Evolutionary conservation across 2,329 filamentous ascomycete genomes (phyloP).

Genomic region (Talaromyces sp.): DNA sequence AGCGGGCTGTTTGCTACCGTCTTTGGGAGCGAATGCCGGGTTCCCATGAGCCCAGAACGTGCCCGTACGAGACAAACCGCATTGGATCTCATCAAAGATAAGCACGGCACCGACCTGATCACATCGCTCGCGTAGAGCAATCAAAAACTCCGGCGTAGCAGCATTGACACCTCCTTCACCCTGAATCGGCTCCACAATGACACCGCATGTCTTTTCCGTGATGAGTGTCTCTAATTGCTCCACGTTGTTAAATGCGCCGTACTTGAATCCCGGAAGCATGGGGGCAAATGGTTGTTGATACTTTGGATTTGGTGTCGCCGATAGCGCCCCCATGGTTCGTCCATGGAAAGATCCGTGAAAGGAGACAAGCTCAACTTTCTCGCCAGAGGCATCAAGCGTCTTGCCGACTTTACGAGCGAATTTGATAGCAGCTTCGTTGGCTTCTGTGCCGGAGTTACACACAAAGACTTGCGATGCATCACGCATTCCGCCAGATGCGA

Average conservation of each 20-base stretch:
- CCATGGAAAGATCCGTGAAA: conserved; percentile 94
- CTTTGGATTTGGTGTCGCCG: conserved; percentile 96
- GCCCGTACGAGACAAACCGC: conserved; percentile 82
- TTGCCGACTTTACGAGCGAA: conserved; percentile 91
- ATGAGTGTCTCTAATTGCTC: conserved; percentile 66
- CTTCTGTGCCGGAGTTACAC: conserved; percentile 94
- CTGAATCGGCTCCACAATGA: conserved; percentile 95
- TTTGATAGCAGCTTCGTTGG: conserved; percentile 96
- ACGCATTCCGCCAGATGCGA: conserved; percentile 74
- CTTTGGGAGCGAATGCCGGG: conserved; percentile 51
- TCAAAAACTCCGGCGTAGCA: conserved; percentile 75
- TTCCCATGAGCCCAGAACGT: conserved; percentile 80
- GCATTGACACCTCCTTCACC: conserved; percentile 90
- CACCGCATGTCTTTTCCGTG: conserved; percentile 81
- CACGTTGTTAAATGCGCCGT: conserved; percentile 81
- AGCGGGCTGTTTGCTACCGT: conserved; percentile 52
- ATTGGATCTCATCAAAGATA: conserved; percentile 97
- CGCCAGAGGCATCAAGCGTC: conserved; percentile 62
- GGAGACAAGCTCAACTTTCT: conserved; percentile 79
- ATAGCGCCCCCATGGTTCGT: conserved; percentile 88
- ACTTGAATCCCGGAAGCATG: conserved; percentile 89
- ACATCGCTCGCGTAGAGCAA: conserved; percentile 77
- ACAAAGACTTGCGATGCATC: conserved; percentile 77
- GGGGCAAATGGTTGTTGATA: conserved; percentile 93
- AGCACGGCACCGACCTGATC: conserved; percentile 81